Base-by-base conservation (phyloP, 164 flowering plant species). In the Vitis rupestris region DNA sequence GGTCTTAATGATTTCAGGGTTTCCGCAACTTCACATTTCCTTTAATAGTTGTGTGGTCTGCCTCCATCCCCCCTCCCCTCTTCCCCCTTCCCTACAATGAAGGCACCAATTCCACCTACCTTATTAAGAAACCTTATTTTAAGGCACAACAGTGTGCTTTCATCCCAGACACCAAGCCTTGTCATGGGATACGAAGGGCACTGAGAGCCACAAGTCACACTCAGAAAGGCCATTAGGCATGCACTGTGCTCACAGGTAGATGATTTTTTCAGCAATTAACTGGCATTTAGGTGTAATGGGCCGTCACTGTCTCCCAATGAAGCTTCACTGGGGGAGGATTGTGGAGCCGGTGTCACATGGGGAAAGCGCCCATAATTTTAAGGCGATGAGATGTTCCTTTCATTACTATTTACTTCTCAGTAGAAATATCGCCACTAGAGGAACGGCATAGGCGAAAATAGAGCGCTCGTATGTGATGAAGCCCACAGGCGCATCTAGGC, bases 311-410 rank as follows among this genome's bases (percentile, higher is more conserved):
- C 64, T 37, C 15, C 74, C 68, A 17, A 1, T 27, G 54, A 3
- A 19, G 15, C 31, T 53, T 52, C 66, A 13, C 10, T 37, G 2
- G 10, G 56, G 55, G 23, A 60, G 49, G 44, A 3, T 54, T 67
- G 71, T 73, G 76, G 76, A 72, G 71, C 71, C 71, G 48, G 1
- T 8, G 19, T 63, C 76, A 73, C 76, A 68, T 73, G 76, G 75
- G 57, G 14, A 66, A 29, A 16, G 60, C 16, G 4, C 37, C 37
- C 6, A 65, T 53, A 19, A 65, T 65, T 65, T 30, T 12, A 54
- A 50, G 23, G 23, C 31, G 61, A 66, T 60, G 13, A 50, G 60
- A 65, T 37, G 64, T 65, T 65, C 12, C 27, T 72, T 59, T 59
- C 64, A 10, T 16, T 17, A 2, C 61, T 16, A 64, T 4, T 9